A percentile compares a stretch with the other conserved stretches of the same genome.
These are phyloP conservation scores for Carex kokanica DNA, from an alignment of 176 grass and related monocot genomes.

Conservation along the genomic window DNA sequence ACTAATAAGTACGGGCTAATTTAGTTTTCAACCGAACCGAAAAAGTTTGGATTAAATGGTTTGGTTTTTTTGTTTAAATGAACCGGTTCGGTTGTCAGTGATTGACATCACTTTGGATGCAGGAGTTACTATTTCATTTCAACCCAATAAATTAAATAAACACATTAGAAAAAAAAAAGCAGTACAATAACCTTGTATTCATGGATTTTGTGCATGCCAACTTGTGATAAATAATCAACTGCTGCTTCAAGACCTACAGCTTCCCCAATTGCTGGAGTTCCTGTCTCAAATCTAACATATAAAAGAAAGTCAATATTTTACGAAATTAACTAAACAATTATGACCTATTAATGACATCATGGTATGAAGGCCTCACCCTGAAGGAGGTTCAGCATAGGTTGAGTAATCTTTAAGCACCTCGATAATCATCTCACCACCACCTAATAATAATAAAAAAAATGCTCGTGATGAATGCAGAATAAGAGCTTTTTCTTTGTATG, in stretches of 20 bases:
- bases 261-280: constrained; percentile 88
- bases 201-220: constrained; percentile 79
- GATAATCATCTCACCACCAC: constrained; percentile 92
- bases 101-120: neutral
- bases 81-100: no score
- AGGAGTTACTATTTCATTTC: neutral
- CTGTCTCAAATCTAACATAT: constrained; percentile 68
- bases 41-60: no score
- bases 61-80: no score
- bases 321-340: no score
- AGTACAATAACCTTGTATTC: constrained; percentile 58
- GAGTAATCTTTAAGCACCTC: constrained; percentile 82
- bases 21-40: no score
- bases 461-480: neutral
- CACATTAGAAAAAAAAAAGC: neutral
- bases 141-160: neutral
- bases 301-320: neutral
- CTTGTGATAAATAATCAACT: constrained; percentile 68
- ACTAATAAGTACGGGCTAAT: no score
- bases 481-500: neutral
- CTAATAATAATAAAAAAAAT: constrained; percentile 34
- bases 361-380: constrained; percentile 42
- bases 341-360: neutral
- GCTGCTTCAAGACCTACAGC: constrained; percentile 78
- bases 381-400: constrained; percentile 90